Evolutionary conservation across 768 basidiomycete species (phyloP).

Genomic region (Suillus cothurnatus): DNA sequence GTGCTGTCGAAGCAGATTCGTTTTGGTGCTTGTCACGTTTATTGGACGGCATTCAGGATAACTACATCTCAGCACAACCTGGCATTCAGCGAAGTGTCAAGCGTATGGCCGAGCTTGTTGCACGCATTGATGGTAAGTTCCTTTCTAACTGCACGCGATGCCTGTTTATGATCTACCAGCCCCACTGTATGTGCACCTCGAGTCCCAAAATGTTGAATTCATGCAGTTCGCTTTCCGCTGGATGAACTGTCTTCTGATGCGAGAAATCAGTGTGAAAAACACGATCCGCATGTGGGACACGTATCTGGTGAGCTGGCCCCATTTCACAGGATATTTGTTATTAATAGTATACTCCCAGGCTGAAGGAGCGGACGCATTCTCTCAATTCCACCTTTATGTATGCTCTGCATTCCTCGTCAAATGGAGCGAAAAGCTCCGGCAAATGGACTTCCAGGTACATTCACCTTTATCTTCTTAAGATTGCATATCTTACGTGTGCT

Average conservation of each 20-base stretch:
- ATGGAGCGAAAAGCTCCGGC: conserved; percentile 90
- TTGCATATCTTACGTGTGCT: conserved; percentile 11
- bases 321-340: not conserved
- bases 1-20: conserved; percentile 93
- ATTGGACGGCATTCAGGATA: conserved; percentile 97
- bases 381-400: conserved; percentile 97
- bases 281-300: conserved; percentile 99
- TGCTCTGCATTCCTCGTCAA: conserved; percentile 96
- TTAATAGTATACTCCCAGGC: conserved; percentile 53
- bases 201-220: conserved; percentile 92
- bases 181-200: conserved; percentile 85
- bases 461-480: not conserved
- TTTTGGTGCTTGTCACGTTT: conserved; percentile 98
- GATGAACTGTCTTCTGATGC: conserved; percentile 99
- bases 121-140: conserved; percentile 80
- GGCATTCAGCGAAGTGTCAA: conserved; percentile 94
- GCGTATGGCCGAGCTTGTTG: conserved; percentile 92
- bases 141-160: not conserved
- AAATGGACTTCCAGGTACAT: conserved; percentile 97
- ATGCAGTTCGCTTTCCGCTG: conserved; percentile 99
- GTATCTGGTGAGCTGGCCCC: conserved; percentile 71
- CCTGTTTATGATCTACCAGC: conserved; percentile 43
- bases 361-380: conserved; percentile 97
- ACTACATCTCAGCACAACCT: conserved; percentile 95
- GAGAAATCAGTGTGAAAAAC: conserved; percentile 95